Percentiles rank a stretch among this genome's conserved stretches.
Conservation (phyloP, 371 early-diverging fungal genomes). For the Thermomucor indicae-seudaticae region DNA sequence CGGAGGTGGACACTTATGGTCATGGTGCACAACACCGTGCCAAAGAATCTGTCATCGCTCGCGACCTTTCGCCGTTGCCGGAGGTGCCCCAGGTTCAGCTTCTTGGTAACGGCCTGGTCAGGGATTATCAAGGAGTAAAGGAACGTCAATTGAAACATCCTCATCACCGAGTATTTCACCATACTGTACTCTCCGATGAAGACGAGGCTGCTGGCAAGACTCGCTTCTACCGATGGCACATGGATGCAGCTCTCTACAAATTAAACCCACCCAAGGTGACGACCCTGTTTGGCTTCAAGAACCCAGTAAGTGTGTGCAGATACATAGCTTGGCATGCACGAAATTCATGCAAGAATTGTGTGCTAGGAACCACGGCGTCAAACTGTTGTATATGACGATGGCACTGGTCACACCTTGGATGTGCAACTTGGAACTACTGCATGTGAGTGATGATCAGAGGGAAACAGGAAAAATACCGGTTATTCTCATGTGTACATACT, state of each 20-base stretch:
- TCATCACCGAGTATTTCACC: slow-evolving; percentile 36
- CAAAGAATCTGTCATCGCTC: slow-evolving; percentile 35
- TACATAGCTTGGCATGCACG: background rate
- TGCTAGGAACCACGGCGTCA: slow-evolving; percentile 36
- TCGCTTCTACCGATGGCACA: slow-evolving; percentile 49
- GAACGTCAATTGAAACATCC: slow-evolving; percentile 41
- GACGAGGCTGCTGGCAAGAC: slow-evolving; percentile 40
- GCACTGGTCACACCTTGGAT: slow-evolving; percentile 31
- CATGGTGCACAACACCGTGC: slow-evolving; percentile 41
- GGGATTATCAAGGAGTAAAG: slow-evolving; percentile 39
- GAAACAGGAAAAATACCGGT: background rate
- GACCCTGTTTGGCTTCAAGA: slow-evolving; percentile 40
- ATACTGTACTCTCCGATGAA: slow-evolving; percentile 28
- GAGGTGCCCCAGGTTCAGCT: slow-evolving; percentile 41
- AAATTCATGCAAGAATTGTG: background rate
- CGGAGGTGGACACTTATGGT: slow-evolving; percentile 43
- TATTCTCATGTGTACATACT: background rate
- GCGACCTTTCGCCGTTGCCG: slow-evolving; percentile 43
- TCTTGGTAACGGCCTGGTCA: slow-evolving; percentile 38
- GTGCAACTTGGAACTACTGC: slow-evolving; percentile 50
- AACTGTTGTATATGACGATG: slow-evolving; percentile 40
- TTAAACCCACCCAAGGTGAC: slow-evolving; percentile 46
- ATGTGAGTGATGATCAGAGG: slow-evolving; percentile 22
- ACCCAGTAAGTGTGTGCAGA: slow-evolving; percentile 30
- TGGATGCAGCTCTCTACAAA: slow-evolving; percentile 49